phyloP scores from a whole-genome alignment of 768 basidiomycete genomes.

The Leucosporidium creatinivorum region DNA sequence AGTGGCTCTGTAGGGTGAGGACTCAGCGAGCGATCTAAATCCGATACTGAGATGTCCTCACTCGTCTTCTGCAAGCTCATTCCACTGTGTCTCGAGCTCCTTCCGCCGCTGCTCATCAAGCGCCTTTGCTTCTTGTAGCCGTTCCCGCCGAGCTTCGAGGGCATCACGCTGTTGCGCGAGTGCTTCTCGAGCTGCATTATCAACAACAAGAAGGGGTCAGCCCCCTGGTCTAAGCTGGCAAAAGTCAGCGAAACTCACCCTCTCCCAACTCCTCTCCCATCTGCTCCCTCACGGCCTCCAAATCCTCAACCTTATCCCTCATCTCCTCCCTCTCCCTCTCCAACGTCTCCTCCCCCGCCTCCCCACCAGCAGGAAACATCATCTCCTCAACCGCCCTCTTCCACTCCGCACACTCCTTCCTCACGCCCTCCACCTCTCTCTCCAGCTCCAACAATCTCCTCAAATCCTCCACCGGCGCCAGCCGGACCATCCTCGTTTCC shows the following conservation, averaged over 20 bases:
- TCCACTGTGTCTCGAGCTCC: neutral
- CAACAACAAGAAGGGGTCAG: neutral
- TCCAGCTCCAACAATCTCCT: conserved; percentile 5
- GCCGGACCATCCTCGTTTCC: conserved; percentile 22
- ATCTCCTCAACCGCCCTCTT: no score
- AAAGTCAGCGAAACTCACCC: conserved; percentile 5
- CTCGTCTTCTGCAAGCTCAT: neutral
- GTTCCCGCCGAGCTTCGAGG: conserved; percentile 14
- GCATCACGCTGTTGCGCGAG: conserved; percentile 8
- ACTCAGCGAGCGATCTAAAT: neutral
- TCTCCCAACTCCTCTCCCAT: conserved; percentile 30
- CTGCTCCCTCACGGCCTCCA: conserved; percentile 4
- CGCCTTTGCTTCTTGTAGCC: conserved; percentile 7
- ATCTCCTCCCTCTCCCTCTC: no score
- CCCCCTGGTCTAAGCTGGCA: neutral
- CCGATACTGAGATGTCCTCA: conserved; percentile 3
- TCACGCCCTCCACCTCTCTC: conserved; percentile 8
- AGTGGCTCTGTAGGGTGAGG: neutral
- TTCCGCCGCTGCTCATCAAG: conserved; percentile 8
- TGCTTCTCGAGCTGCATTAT: neutral
- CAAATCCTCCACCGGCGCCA: neutral
- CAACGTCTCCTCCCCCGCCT: no score
- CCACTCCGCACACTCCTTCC: conserved; percentile 15
- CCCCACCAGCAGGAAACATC: no score
- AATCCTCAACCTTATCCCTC: conserved; percentile 9